Evolutionary conservation across 78 protist species (phyloP).

Genomic region (Guillardia theta): DNA sequence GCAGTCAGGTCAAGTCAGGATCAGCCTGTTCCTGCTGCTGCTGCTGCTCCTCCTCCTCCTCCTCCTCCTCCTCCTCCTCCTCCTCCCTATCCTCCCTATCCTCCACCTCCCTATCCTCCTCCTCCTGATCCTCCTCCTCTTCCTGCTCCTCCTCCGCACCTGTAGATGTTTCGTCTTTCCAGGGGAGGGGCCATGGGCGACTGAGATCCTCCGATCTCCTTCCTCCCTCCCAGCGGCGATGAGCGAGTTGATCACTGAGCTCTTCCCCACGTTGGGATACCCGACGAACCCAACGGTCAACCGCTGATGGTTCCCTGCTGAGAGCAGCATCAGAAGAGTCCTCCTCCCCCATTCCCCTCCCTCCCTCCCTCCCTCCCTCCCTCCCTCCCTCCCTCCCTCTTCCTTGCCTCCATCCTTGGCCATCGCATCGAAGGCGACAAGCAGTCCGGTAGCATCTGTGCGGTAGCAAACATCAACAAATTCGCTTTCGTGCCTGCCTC

Average conservation of each 20-base stretch:
- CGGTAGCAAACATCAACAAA: too few relatives aligned
- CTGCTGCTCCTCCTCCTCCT: too few relatives aligned
- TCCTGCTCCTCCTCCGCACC: too few relatives aligned
- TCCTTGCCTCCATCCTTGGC: not conserved
- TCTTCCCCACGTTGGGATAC: slow-evolving; percentile 98
- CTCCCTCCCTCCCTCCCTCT: not conserved
- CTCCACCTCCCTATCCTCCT: too few relatives aligned
- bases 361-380: not conserved
- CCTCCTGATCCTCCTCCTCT: too few relatives aligned
- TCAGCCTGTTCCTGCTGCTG: not conserved
- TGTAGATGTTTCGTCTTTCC: slow-evolving; percentile 98
- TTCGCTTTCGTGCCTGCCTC: not conserved
- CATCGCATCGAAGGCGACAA: not conserved
- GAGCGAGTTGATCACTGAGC: slow-evolving; percentile 86
- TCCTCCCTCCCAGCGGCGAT: not conserved
- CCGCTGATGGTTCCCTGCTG: not conserved
- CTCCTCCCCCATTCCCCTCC: not conserved
- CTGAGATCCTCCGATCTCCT: not conserved
- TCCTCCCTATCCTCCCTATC: too few relatives aligned
- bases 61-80: too few relatives aligned
- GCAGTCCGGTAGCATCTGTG: too few relatives aligned
- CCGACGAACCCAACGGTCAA: slow-evolving; percentile 88
- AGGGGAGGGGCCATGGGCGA: not conserved
- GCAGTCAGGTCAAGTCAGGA: not conserved
- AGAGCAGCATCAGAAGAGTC: too few relatives aligned